phyloP scores from a whole-genome alignment of 78 protist genomes.

The Cavenderia fasciculata region DNA sequence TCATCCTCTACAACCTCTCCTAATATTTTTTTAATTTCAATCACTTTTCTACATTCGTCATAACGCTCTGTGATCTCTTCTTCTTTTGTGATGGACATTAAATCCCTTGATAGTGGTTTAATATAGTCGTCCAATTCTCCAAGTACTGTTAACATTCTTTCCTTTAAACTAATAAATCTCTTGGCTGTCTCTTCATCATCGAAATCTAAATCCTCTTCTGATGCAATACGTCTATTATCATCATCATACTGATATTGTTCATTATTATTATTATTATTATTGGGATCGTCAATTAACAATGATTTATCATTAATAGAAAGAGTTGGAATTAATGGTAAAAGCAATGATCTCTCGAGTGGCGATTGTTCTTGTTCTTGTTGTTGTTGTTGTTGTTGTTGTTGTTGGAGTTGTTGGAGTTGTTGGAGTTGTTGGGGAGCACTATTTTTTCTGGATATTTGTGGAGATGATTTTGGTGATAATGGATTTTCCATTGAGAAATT shows the following conservation, averaged over 20 bases:
- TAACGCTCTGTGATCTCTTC: constrained; percentile 42
- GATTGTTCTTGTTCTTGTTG: neutral
- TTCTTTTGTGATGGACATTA: constrained; percentile 3
- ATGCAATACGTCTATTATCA: neutral
- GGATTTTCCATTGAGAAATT: constrained; percentile 43
- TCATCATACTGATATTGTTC: neutral
- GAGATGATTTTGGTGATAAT: constrained; percentile 60
- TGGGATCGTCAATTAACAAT: neutral
- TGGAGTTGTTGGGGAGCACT: neutral
- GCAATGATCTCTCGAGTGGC: no score
- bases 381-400: neutral
- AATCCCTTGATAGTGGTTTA: neutral
- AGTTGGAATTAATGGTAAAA: no score
- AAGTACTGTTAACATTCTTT: constrained; percentile 24
- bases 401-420: constrained; percentile 6
- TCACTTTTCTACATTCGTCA: constrained; percentile 67
- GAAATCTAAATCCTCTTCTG: constrained; percentile 24
- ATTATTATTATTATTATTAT: neutral
- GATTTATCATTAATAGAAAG: no score
- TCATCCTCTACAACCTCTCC: constrained; percentile 63
- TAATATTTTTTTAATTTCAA: constrained; percentile 34
- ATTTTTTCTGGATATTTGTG: constrained; percentile 53
- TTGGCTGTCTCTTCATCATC: constrained; percentile 43
- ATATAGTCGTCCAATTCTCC: constrained; percentile 9
- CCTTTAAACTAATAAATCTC: constrained; percentile 11